Evolutionary conservation across 768 basidiomycete genomes (phyloP).

Genomic region (Macrolepiota albuminosa): DNA sequence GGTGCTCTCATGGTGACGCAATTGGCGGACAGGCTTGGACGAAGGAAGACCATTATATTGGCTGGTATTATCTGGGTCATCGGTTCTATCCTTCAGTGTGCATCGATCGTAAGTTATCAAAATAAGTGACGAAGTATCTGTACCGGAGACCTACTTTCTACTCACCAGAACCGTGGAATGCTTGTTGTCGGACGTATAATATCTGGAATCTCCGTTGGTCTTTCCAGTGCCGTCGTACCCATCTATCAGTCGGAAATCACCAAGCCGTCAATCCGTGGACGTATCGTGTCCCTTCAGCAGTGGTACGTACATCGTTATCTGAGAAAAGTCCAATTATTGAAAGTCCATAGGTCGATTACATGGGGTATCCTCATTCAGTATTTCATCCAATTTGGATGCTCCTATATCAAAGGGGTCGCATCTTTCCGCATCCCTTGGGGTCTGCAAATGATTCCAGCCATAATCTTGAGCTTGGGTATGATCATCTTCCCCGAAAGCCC

Average conservation of each 20-base stretch:
- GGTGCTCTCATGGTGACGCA: conserved; percentile 60
- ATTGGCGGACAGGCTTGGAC: conserved; percentile 61
- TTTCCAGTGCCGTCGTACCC: conserved; percentile 63
- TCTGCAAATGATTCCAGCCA: conserved; percentile 74
- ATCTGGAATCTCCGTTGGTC: conserved; percentile 62
- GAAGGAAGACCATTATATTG: conserved; percentile 62
- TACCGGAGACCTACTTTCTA: not conserved
- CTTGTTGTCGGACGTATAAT: conserved; percentile 67
- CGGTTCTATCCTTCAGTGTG: conserved; percentile 69
- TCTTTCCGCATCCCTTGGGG: conserved; percentile 83
- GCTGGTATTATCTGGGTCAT: conserved; percentile 70
- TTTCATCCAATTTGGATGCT: conserved; percentile 73
- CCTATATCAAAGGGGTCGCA: conserved; percentile 62
- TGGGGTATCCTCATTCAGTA: conserved; percentile 78
- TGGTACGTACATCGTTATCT: conserved; percentile 31
- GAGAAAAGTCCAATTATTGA: not conserved
- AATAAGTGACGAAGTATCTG: not conserved
- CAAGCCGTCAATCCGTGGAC: conserved; percentile 67
- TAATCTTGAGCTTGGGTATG: conserved; percentile 67
- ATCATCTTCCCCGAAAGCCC: conserved; percentile 64
- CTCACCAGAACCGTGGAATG: conserved; percentile 61
- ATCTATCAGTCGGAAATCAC: conserved; percentile 75
- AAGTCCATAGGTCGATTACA: conserved; percentile 48
- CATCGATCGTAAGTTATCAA: conserved; percentile 33
- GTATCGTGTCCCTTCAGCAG: conserved; percentile 74